Evolutionary conservation across 2,329 filamentous ascomycete species (phyloP), one percentile per base, ranked within the genome.

Genomic region (Hymenoscyphus albidus): DNA sequence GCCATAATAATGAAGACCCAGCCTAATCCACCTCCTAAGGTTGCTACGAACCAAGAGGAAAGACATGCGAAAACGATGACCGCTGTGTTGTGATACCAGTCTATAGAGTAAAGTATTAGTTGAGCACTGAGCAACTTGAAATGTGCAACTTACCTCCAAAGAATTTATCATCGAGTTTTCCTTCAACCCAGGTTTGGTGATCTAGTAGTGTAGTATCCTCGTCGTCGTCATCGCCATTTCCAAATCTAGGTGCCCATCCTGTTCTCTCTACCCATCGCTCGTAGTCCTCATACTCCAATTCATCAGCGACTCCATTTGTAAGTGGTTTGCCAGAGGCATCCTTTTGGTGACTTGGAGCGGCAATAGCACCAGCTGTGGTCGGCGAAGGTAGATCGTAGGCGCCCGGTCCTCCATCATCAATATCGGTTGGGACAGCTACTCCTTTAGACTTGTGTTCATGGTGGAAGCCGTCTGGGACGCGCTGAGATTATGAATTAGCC

Each of bases 51-150:
- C 93, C 94, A 99, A 27, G 94, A 97, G 38, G 86, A 82, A 61
- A 99, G 81, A 75, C 93, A 97, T 61, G 94, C 92, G 75, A 99
- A 97, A 70, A 94, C 83, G 74, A 99, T 97, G 67, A 99, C 81
- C n/a, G 83, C 95, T 2, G 93, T 88, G 77, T 99, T 99, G 78
- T 99, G 93, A 77, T 98, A 99, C 95, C 95, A 99, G 76, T 98
- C 93, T 92, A 69, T 14, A n/a, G 58, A 2, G 51, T 5, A 39
- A 27, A 27, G 65, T 32, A 71, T 68, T 66, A 66, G 64, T 59
- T 12, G 27, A 22, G 35, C 39, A 13, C 10, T n/a, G n/a, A 44
- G 5, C 39, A 32, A 27, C 40, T 16, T 4, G 1, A 56, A 56
- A 27, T 51, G 27, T 22, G n/a, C 13, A 31, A 70, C 83, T 71